Evolutionary conservation across 2,329 filamentous ascomycete genomes (phyloP).

Genomic region (Coleophoma crateriformis): DNA sequence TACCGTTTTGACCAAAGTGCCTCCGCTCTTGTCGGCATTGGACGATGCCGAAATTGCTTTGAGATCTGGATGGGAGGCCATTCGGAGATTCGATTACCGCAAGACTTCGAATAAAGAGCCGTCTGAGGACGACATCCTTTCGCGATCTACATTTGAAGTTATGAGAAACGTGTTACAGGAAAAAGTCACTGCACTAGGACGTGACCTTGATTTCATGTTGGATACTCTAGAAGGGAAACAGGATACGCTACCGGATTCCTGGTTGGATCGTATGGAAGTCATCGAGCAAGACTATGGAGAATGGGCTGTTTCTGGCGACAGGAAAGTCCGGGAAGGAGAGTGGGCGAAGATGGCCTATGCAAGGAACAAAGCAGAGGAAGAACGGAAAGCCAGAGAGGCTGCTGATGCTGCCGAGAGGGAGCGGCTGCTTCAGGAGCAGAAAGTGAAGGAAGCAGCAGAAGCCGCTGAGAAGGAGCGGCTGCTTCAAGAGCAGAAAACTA

Average conservation of each 20-base stretch:
- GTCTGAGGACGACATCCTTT: conserved; percentile 8
- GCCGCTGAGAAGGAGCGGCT: conserved; percentile 1
- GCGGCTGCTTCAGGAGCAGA: conserved; percentile 1
- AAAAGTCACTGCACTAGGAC: conserved; percentile 65
- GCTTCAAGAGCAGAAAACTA: conserved; percentile 6
- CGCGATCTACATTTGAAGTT: conserved; percentile 41
- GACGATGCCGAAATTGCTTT: conserved; percentile 61
- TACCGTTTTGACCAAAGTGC: conserved; percentile 67
- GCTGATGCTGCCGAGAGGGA: conserved; percentile 6
- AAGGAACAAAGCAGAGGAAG: conserved; percentile 23
- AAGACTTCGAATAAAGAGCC: conserved; percentile 2
- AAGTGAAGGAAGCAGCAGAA: conserved; percentile 8
- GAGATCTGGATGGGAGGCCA: conserved; percentile 59
- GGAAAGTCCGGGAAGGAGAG: conserved; percentile 64
- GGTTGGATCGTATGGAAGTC: conserved; percentile 81
- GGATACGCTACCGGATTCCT: conserved; percentile 78
- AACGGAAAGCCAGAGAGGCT: conserved; percentile 13
- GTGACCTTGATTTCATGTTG: conserved; percentile 75
- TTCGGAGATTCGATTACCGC: conserved; percentile 31
- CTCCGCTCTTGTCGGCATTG: conserved; percentile 61
- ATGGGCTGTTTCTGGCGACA: conserved; percentile 77
- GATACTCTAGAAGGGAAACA: conserved; percentile 78
- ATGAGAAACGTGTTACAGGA: conserved; percentile 60
- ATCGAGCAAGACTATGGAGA: conserved; percentile 72
- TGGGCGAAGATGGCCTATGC: conserved; percentile 28